phyloP scores from a whole-genome alignment of 441 rosid species.

The Brassica hybrid region DNA sequence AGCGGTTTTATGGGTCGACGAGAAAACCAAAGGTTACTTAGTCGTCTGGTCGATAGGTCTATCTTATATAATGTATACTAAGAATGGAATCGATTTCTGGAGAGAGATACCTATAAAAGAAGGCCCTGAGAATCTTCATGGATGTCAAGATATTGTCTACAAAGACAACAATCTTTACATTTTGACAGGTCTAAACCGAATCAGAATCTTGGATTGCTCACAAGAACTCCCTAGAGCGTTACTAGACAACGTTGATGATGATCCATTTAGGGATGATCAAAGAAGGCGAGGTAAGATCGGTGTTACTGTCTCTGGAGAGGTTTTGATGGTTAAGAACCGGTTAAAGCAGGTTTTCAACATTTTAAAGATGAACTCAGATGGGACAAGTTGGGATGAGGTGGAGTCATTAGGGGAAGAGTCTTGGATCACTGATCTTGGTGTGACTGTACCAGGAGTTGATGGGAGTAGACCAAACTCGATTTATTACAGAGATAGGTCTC shows the following conservation, averaged over 20 bases:
- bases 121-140: slow-evolving; percentile 15
- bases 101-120: slow-evolving; percentile 24
- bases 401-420: not conserved
- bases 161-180: slow-evolving; percentile 11
- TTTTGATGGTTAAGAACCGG: not conserved
- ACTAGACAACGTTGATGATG: not conserved
- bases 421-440: slow-evolving; percentile 11
- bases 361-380: not conserved
- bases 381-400: slow-evolving; percentile 9
- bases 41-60: slow-evolving; percentile 16
- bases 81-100: not conserved
- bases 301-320: slow-evolving; percentile 5
- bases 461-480: slow-evolving; percentile 16
- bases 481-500: slow-evolving; percentile 6
- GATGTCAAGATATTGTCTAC: slow-evolving; percentile 15
- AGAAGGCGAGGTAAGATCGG: not conserved
- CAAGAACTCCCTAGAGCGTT: slow-evolving; percentile 20
- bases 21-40: not conserved
- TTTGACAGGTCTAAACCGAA: not conserved
- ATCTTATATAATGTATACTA: slow-evolving; percentile 8
- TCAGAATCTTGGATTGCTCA: slow-evolving; percentile 8
- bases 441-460: not conserved
- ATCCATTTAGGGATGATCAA: slow-evolving; percentile 5
- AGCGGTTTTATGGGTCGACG: slow-evolving; percentile 20
- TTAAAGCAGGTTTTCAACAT: not conserved